Base-by-base conservation (phyloP, 352 stramenopile genomes). In the Phytophthora rubi region DNA sequence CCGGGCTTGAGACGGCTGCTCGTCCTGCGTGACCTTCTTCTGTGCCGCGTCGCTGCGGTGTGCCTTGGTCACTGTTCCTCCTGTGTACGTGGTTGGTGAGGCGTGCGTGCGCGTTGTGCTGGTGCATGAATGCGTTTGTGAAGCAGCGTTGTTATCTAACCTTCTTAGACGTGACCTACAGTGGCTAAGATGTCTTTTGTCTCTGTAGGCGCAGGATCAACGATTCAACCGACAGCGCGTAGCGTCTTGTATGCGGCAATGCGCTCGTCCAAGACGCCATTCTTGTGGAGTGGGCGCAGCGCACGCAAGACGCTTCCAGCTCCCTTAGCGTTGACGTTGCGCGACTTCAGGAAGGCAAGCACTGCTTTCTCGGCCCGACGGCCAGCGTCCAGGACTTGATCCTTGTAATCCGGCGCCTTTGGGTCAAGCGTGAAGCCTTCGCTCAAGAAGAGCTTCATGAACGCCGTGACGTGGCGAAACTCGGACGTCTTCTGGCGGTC, bases 401-500 rank as follows among this genome's bases (percentile, higher is more conserved):
- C 52, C 3, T 58, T 65, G 53, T 71, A 71, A 57, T 62, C 30
- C 5, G 21, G 30, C 18, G 30, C 42, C 1, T 26, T 44, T 0
- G 8, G 0, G 16, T 39, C 45, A 7, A 76, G 59, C 26, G n/a
- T n/a, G 45, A 68, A 71, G 2, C 68, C 62, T 7, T 45, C 58
- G 16, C 62, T 39, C 6, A 76, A 13, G 32, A 70, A 72, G 1
- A 70, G 26, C 49, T 68, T 68, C 59, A 69, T 71, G 47, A 67
- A 66, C 16, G 63, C 59, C 5, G 69, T 59, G 26, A 67, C 18
- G 30, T 53, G 28, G 45, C 60, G 59, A 6, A 35, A 62, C 4
- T 76, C 70, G 0, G 59, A 70, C 28, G 70, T 73, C 64, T 76
- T 76, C 15, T 68, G 59, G 7, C 68, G 56, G 21, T 68, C 49